phyloP scores from a whole-genome alignment of 768 basidiomycete genomes.

The Fistulinella prunicolor region DNA sequence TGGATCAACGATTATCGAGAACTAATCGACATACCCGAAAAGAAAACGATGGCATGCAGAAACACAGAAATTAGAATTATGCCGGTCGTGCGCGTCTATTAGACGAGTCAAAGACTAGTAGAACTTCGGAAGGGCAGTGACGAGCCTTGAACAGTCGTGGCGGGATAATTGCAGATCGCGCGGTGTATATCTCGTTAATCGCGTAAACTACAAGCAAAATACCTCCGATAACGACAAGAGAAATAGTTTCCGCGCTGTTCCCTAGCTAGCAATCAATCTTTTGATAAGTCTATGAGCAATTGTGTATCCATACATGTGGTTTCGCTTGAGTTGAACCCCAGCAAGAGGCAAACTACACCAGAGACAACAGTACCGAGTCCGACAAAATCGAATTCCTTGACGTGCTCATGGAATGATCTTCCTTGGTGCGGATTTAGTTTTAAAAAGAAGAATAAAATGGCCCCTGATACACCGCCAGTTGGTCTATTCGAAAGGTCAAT shows the following conservation, averaged over 20 bases:
- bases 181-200: conserved; percentile 33
- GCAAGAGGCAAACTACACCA: conserved; percentile 35
- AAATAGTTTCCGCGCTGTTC: conserved; percentile 30
- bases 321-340: conserved; percentile 36
- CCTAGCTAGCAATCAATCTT: conserved; percentile 14
- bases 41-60: conserved; percentile 35
- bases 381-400: conserved; percentile 36
- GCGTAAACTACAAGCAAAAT: conserved; percentile 25
- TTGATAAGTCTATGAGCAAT: neutral
- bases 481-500: conserved; percentile 20
- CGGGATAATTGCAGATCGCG: conserved; percentile 35
- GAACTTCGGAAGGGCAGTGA: neutral
- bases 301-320: conserved; percentile 22
- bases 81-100: conserved; percentile 38
- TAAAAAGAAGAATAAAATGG: conserved; percentile 9
- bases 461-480: conserved; percentile 32
- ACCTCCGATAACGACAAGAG: conserved; percentile 30
- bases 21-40: conserved; percentile 22
- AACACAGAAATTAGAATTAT: conserved; percentile 32
- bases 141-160: conserved; percentile 37
- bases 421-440: conserved; percentile 28
- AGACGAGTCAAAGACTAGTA: conserved; percentile 8
- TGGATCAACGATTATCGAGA: neutral
- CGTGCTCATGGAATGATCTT: conserved; percentile 28
- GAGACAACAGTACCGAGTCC: conserved; percentile 32